Base-by-base conservation (phyloP, 1,284 basidiomycete genomes). In the Malassezia yamatoensis region DNA sequence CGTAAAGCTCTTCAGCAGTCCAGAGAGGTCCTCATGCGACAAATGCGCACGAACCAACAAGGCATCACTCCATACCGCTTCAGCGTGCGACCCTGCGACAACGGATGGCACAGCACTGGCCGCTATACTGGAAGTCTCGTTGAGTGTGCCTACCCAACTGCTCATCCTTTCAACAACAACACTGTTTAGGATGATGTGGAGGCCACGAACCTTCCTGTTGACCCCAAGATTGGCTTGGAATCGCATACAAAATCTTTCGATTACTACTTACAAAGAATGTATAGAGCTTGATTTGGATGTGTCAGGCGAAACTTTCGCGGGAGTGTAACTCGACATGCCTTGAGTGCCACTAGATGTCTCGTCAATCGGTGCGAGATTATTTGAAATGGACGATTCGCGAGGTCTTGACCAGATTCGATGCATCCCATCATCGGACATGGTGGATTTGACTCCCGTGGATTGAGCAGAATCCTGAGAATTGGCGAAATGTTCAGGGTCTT, bases 1-100 rank as follows among this genome's bases (percentile, higher is more conserved):
- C 18, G 50, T 12, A 47, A 58, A 53, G n/a, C 55, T 51, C 39
- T 58, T 58, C 12, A 16, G 39, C 3, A 58, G n/a, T 18, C 45
- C 55, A 16, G 35, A 16, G 0, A 49, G 20, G 40, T 58, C 55
- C 29, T 32, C 42, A 35, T 37, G 39, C 39, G 42, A 24, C 4
- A 58, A 51, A 15, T 48, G 44, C 36, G 34, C 42, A 29, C 42
- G 32, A 15, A 16, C 15, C 29, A 53, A 36, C n/a, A 45, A 36
- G 15, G 43, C 34, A 13, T 53, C 41, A 16, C 29, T 33, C 41
- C 32, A 46, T 15, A 47, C 45, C 7, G 20, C 9, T 18, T 47
- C 45, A 15, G 45, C 32, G 8, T 34, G 33, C n/a, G 45, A 29
- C n/a, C 33, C 45, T 4, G 24, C n/a, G 1, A 36, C 24, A 3